phyloP scores from a whole-genome alignment of 345 rosid species.

The Leavenworthia alabamica region DNA sequence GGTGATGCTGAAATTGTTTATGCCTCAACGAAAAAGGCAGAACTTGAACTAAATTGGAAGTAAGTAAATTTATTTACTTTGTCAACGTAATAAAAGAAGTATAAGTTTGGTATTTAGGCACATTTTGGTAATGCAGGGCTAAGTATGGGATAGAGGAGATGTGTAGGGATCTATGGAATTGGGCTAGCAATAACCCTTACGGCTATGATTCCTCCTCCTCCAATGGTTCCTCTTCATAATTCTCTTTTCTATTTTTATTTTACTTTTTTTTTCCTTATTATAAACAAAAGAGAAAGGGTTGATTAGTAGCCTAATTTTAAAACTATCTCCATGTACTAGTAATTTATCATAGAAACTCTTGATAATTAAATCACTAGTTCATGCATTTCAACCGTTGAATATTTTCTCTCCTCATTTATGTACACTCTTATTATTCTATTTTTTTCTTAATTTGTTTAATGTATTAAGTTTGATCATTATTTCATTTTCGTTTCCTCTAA shows the following conservation, averaged over 20 bases:
- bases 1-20: conserved; percentile 86
- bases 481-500: not conserved
- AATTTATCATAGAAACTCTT: conserved; percentile 9
- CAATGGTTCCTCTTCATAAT: conserved; percentile 18
- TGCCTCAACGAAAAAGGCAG: conserved; percentile 83
- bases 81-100: not conserved
- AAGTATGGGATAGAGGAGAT: conserved; percentile 75
- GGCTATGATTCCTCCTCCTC: conserved; percentile 61
- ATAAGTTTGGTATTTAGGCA: not conserved
- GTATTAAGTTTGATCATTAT: not conserved
- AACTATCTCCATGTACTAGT: not conserved
- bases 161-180: conserved; percentile 94
- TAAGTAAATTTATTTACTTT: conserved; percentile 37
- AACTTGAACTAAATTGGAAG: conserved; percentile 81
- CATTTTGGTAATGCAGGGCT: conserved; percentile 47
- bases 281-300: not conserved
- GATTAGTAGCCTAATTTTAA: conserved; percentile 5
- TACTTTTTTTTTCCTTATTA: not conserved
- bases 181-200: conserved; percentile 94
- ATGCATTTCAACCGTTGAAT: not conserved
- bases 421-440: not conserved
- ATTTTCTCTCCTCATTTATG: not conserved
- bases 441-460: not conserved
- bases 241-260: not conserved
- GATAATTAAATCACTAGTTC: not conserved